phyloP scores from a whole-genome alignment of 352 stramenopile genomes.

The Phytophthora cryptogea region DNA sequence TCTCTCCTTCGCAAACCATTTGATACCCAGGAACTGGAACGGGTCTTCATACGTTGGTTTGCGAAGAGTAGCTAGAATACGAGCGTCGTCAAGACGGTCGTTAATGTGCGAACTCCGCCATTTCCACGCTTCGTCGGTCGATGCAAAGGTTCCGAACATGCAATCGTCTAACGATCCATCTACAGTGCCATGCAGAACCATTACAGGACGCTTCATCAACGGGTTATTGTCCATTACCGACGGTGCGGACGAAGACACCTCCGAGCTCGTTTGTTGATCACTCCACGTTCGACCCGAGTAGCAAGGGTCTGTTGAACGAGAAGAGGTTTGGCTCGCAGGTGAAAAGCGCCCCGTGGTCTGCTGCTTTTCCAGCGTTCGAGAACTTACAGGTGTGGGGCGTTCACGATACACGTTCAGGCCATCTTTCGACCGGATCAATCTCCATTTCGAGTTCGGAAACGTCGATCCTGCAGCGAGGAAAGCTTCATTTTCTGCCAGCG shows the following conservation, averaged over 20 bases:
- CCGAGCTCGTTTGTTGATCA: slow-evolving; percentile 1
- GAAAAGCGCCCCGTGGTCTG: neutral
- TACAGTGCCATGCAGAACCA: slow-evolving; percentile 45
- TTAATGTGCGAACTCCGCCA: slow-evolving; percentile 51
- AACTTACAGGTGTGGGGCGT: slow-evolving; percentile 6
- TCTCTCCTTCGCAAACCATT: slow-evolving; percentile 48
- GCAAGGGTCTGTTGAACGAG: slow-evolving; percentile 12
- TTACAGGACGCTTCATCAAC: slow-evolving; percentile 31
- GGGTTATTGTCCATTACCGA: slow-evolving; percentile 17
- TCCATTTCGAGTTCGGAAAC: slow-evolving; percentile 44
- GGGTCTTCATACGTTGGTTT: slow-evolving; percentile 40
- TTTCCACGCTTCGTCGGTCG: slow-evolving; percentile 44
- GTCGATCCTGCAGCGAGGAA: slow-evolving; percentile 32
- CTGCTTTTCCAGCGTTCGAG: neutral
- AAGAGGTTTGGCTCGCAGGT: slow-evolving; percentile 2
- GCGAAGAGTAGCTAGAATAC: slow-evolving; percentile 44
- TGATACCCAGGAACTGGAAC: slow-evolving; percentile 53
- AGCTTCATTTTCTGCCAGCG: slow-evolving; percentile 42
- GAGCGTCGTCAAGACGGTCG: slow-evolving; percentile 43
- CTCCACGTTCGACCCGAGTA: slow-evolving; percentile 5
- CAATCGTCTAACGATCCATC: slow-evolving; percentile 55
- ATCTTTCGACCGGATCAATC: slow-evolving; percentile 43
- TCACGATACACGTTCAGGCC: slow-evolving; percentile 37
- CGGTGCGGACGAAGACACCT: slow-evolving; percentile 4
- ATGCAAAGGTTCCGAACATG: slow-evolving; percentile 46